A percentile compares a stretch with the other conserved stretches of the same genome.
phyloP scores from a whole-genome alignment of 768 basidiomycete genomes.

The Rhodocollybia butyracea region DNA sequence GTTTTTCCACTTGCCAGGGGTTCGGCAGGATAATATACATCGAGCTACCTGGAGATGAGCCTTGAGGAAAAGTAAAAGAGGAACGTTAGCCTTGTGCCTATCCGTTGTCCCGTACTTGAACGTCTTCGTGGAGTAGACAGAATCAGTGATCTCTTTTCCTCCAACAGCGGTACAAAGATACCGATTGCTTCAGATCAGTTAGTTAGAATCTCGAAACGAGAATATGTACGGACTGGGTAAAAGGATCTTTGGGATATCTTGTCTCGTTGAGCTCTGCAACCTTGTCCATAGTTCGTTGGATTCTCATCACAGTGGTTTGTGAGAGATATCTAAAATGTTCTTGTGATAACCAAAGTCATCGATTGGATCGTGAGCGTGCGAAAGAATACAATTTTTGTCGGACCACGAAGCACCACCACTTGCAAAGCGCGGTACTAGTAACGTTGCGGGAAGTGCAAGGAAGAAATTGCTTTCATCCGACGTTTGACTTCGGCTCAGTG shows the following conservation, averaged over 20 bases:
- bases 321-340: no score
- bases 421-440: no score
- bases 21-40: conserved; percentile 58
- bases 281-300: conserved; percentile 38
- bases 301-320: no score
- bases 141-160: conserved; percentile 45
- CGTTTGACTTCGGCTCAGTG: no score
- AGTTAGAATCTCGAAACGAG: background rate
- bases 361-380: no score
- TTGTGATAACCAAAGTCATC: no score
- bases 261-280: conserved; percentile 28
- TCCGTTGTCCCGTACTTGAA: conserved; percentile 55
- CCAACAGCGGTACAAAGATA: conserved; percentile 48
- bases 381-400: no score
- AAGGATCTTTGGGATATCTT: conserved; percentile 26
- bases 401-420: no score
- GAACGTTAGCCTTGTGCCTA: conserved; percentile 50
- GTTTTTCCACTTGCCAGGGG: conserved; percentile 23
- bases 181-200: conserved; percentile 34
- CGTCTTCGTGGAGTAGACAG: conserved; percentile 43
- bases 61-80: background rate
- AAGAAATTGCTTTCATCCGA: no score
- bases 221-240: conserved; percentile 29
- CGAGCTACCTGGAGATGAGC: conserved; percentile 40
- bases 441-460: no score